These are phyloP conservation scores for Nemania abortiva DNA, from an alignment of 2,329 filamentous ascomycete species.

Conservation along the genomic window DNA sequence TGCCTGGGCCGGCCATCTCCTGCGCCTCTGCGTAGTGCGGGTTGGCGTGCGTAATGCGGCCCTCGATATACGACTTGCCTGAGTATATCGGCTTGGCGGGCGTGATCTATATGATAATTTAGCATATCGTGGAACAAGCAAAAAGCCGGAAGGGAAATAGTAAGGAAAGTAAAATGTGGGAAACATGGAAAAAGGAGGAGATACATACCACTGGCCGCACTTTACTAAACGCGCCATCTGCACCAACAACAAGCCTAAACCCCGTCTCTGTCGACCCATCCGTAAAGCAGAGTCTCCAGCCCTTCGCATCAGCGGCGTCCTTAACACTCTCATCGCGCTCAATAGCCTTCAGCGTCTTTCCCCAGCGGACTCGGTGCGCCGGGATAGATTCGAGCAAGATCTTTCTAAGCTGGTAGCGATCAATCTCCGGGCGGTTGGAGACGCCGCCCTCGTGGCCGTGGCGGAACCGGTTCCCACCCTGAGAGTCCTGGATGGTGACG, in stretches of 20 bases:
- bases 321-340: constrained; percentile 41
- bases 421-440: constrained; percentile 42
- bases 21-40: constrained; percentile 32
- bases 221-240: constrained; percentile 55
- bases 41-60: constrained; percentile 17
- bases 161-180: neutral
- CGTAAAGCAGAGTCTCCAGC: constrained; percentile 28
- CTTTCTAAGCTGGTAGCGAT: constrained; percentile 35
- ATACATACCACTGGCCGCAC: constrained; percentile 46
- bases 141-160: no score
- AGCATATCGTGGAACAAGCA: no score
- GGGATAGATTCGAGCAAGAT: constrained; percentile 40
- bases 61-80: constrained; percentile 32
- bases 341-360: constrained; percentile 20
- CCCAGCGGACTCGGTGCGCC: constrained; percentile 36
- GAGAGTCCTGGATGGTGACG: constrained; percentile 28
- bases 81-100: constrained; percentile 32
- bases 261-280: constrained; percentile 33
- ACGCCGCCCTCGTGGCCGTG: neutral
- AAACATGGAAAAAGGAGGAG: neutral
- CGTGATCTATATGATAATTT: constrained; percentile 24
- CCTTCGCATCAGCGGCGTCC: neutral
- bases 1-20: constrained; percentile 25
- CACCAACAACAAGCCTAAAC: constrained; percentile 53
- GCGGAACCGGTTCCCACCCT: constrained; percentile 5